These are phyloP conservation scores for Aspergillus ruber DNA, from an alignment of 2,329 filamentous ascomycete species.

Conservation along the genomic window DNA sequence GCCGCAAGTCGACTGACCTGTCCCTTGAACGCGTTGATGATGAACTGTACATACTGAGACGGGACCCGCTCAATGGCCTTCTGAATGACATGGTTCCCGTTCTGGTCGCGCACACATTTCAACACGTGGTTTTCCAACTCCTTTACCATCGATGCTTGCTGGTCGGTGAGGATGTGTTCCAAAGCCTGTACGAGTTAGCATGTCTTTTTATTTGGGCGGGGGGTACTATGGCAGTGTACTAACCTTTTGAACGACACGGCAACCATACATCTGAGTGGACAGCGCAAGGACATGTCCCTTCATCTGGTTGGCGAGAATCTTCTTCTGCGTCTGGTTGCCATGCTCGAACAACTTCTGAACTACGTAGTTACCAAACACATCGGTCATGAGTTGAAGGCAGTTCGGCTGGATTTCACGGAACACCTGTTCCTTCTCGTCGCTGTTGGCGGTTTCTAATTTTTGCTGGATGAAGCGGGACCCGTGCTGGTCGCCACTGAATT, in stretches of 20 bases:
- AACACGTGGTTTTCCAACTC: slow-evolving; percentile 74
- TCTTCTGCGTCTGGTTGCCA: slow-evolving; percentile 89
- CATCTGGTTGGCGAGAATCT: slow-evolving; percentile 77
- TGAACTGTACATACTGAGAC: slow-evolving; percentile 71
- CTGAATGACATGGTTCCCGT: slow-evolving; percentile 95
- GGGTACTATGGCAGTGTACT: slow-evolving; percentile 10
- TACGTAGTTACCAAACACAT: slow-evolving; percentile 97
- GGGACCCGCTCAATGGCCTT: slow-evolving; percentile 82
- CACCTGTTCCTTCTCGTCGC: slow-evolving; percentile 87
- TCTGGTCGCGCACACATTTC: slow-evolving; percentile 74
- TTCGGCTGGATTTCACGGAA: slow-evolving; percentile 84
- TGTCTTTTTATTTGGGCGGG: background rate
- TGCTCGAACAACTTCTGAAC: slow-evolving; percentile 98
- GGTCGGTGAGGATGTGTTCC: slow-evolving; percentile 84
- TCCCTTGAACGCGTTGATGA: slow-evolving; percentile 72
- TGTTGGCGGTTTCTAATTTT: slow-evolving; percentile 86
- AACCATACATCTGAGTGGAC: slow-evolving; percentile 85
- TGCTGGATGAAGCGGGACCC: slow-evolving; percentile 93
- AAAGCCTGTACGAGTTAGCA: slow-evolving; percentile 58
- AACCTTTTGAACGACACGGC: slow-evolving; percentile 91
- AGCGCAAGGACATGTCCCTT: slow-evolving; percentile 73
- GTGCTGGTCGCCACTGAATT: slow-evolving; percentile 93
- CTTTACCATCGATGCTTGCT: slow-evolving; percentile 75
- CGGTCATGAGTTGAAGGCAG: slow-evolving; percentile 81
- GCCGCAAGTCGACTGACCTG: slow-evolving; percentile 68